Conservation (phyloP, 768 basidiomycete genomes). For the Crepidotus variabilis region DNA sequence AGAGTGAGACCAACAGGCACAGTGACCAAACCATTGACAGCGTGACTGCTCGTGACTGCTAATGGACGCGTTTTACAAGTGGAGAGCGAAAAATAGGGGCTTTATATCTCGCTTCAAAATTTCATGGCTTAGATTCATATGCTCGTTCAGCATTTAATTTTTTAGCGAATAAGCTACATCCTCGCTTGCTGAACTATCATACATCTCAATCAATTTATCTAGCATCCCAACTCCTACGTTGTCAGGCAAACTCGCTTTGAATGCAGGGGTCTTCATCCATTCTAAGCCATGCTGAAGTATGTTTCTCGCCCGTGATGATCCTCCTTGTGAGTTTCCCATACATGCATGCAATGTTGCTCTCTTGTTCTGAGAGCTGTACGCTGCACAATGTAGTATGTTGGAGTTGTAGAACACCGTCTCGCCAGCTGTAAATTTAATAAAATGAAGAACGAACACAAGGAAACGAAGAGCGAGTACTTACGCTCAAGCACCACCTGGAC, state of each 20-base stretch:
- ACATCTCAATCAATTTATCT: slow-evolving; percentile 52
- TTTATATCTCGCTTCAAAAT: too few relatives aligned
- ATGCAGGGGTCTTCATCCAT: slow-evolving; percentile 61
- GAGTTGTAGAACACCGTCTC: slow-evolving; percentile 80
- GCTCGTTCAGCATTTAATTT: neutral
- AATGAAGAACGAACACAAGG: neutral
- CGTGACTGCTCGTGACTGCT: neutral
- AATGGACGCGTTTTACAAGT: neutral
- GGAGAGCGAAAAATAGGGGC: neutral
- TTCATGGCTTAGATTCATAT: too few relatives aligned
- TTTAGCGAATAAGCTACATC: slow-evolving; percentile 54
- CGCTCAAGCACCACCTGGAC: slow-evolving; percentile 52
- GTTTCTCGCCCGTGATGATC: slow-evolving; percentile 61
- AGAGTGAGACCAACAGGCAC: too few relatives aligned
- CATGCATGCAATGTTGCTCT: slow-evolving; percentile 70
- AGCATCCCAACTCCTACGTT: slow-evolving; percentile 51
- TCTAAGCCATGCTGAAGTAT: slow-evolving; percentile 69
- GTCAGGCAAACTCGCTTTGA: slow-evolving; percentile 40
- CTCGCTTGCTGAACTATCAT: slow-evolving; percentile 30
- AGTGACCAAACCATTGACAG: too few relatives aligned
- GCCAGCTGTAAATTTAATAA: slow-evolving; percentile 40
- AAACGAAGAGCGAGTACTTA: slow-evolving; percentile 22
- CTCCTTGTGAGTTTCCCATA: slow-evolving; percentile 61
- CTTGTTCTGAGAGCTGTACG: slow-evolving; percentile 44
- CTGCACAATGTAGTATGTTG: slow-evolving; percentile 74